These are phyloP conservation scores for Phoma sp. DNA, from an alignment of 2,329 filamentous ascomycete genomes.

Conservation along the genomic window DNA sequence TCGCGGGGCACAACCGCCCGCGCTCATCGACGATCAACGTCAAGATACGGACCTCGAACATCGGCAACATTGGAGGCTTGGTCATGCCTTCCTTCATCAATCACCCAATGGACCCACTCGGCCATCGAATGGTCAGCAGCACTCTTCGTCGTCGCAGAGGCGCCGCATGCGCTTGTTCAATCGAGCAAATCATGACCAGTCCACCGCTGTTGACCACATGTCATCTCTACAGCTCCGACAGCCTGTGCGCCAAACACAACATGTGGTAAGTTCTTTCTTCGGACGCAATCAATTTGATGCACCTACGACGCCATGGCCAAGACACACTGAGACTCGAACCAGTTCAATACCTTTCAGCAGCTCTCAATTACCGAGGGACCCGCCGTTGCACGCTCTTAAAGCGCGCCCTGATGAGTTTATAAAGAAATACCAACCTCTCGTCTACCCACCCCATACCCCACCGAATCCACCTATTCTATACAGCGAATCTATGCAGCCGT, in stretches of 20 bases:
- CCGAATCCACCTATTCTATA: slow-evolving; percentile 23
- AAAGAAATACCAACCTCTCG: slow-evolving; percentile 46
- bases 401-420: slow-evolving; percentile 34
- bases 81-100: slow-evolving; percentile 28
- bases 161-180: slow-evolving; percentile 12
- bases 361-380: slow-evolving; percentile 34
- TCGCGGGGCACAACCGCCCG: slow-evolving; percentile 3
- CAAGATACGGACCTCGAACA: neutral
- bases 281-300: slow-evolving; percentile 25
- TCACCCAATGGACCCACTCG: slow-evolving; percentile 15
- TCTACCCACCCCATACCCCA: slow-evolving; percentile 36
- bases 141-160: neutral
- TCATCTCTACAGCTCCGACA: slow-evolving; percentile 1
- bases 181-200: slow-evolving; percentile 8
- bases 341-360: slow-evolving; percentile 37
- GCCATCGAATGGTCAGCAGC: neutral
- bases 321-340: slow-evolving; percentile 34
- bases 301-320: slow-evolving; percentile 15
- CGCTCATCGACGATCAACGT: neutral
- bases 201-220: neutral
- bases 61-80: slow-evolving; percentile 19
- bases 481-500: neutral
- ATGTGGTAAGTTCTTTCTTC: slow-evolving; percentile 52
- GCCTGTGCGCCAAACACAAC: slow-evolving; percentile 28
- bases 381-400: slow-evolving; percentile 2